Evolutionary conservation across 2,329 filamentous ascomycete genomes (phyloP), one percentile per base, ranked within the genome.

Genomic region (Dactylonectria estremocensis): DNA sequence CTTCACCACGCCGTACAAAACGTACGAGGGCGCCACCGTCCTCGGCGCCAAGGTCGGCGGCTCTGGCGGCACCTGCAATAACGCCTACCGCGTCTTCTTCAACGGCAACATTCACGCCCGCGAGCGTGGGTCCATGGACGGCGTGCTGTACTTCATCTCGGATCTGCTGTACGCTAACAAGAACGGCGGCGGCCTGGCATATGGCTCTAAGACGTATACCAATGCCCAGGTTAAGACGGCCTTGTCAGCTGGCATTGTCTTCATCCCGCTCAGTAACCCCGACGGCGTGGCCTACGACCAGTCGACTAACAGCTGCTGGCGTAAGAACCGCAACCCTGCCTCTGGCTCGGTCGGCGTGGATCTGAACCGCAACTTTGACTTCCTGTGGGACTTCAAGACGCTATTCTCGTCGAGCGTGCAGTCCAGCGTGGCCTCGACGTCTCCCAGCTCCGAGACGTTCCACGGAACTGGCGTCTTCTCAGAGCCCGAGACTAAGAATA

Each of bases 101-200:
- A 85, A 85, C 58, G 84, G 83, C 35, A 84, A 79, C 22, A 84
- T 88, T 64, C 87, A 89, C 73, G 84, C 87, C 3, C 83, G 86
- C 22, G 87, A 89, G 75, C 83, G 87, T 24, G 86, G 86, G 48
- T 84, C 82, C 1, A 81, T 86, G 2, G 87, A 89, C 74, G 83
- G 85, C 69, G 78, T 88, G 16, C 77, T 88, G 49, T 87, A 87
- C 80, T 88, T 86, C 80, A 80, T 87, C 46, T 80, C 85, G 0
- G 87, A 89, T 70, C 78, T 89, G 14, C 80, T 89, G 13, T 83
- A 83, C 58, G 87, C 87, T 24, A 82, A 85, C 74, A 83, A 84
- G 72, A 79, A 82, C 55, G 80, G 81, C 22, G 80, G 77, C 5
- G 86, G 86, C 13, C 73, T 88, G 7, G 82, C 78, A 1, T 88